Evolutionary conservation across 2,329 filamentous ascomycete species (phyloP), one percentile per base, ranked within the genome.

Genomic region (Apiospora kogelbergensis): DNA sequence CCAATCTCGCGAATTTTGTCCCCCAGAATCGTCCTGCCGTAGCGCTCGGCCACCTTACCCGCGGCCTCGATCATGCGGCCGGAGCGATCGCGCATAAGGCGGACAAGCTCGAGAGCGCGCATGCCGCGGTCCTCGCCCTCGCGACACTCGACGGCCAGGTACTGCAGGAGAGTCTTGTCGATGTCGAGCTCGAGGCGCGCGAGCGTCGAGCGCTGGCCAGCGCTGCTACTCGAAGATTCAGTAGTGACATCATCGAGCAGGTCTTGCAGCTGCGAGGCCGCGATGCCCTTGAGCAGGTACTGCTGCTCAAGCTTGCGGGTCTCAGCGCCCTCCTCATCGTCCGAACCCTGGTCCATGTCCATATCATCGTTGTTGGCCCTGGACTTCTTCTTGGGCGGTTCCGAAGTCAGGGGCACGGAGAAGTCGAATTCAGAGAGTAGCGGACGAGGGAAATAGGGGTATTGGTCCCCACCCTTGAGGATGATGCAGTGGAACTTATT

Each of bases 401-500:
- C 79, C 1, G 88, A 88, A 3, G 89, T 88, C 42, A 98, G 83
- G 0, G 97, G 96, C 22, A 99, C 88, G 57, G 91, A 89, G 78
- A 99, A 97, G 65, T 94, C 93, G 77, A 99, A 99, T 79, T 99
- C 96, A 53, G 91, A 95, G 44, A 99, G 90, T 45, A 98, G 84
- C 2, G 94, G 95, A 11, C 93, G 90, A 13, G 94, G 96, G 82
- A 95, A 98, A 83, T 96, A 98, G 0, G 95, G 95, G 77, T 98
- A 93, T 77, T 91, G 89, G 78, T 99, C 96, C 44, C 92, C 93
- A 71, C 96, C 96, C 82, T 99, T 99, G 77, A 99, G 90, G 75
- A 99, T 98, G 81, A 99, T 98, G 83, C 97, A 99, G 85, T 98
- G 95, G 81, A 99, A 99, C 76, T 92, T 95, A 76, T 92, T 88